Evolutionary conservation across 345 rosid genomes (phyloP), one percentile per base, ranked within the genome.

Genomic region (Populus ilicifolia): DNA sequence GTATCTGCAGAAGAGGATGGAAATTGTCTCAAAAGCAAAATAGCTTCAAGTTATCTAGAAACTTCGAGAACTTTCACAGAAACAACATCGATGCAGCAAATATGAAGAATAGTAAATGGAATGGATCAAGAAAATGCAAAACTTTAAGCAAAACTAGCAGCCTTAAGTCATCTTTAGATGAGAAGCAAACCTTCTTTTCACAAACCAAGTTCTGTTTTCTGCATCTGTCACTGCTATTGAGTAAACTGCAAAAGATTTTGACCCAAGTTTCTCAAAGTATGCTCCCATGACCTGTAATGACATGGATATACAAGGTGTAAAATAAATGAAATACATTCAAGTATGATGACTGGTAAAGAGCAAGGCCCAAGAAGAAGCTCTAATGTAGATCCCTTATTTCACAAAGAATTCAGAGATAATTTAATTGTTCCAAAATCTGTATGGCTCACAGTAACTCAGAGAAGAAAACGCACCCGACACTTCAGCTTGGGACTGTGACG

Each of bases 171-270:
- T 78, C 70, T 67, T 50, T 63, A 78, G 75, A 80, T 59, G 52
- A 83, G 87, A 82, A 86, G 44, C 36, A 79, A 79, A 96, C 99
- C 99, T 94, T 94, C 99, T 92, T 79, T 89, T 92, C 67, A 94
- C 99, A 89, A 89, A 91, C 99, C 96, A 89, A 75, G 97, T 91
- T 84, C 85, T 85, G 80, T 84, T 86, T 83, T 87, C 97, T 67
- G 84, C 82, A 87, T 91, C 98, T 69, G 97, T 92, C 84, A 96
- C 97, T 29, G 96, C 98, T 83, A 96, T 94, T 79, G 97, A 94
- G 86, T 96, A 96, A 82, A 94, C 99, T 39, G 99, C 99, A 86
- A 96, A 96, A 50, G 98, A 89, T 82, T 94, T 96, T 41, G 99
- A 92, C 50, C 92, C 94, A 64, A 85, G 84, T 84, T 96, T 96